Evolutionary conservation across 2,329 filamentous ascomycete genomes (phyloP), one percentile per base, ranked within the genome.

Genomic region (Aureobasidium sp.): DNA sequence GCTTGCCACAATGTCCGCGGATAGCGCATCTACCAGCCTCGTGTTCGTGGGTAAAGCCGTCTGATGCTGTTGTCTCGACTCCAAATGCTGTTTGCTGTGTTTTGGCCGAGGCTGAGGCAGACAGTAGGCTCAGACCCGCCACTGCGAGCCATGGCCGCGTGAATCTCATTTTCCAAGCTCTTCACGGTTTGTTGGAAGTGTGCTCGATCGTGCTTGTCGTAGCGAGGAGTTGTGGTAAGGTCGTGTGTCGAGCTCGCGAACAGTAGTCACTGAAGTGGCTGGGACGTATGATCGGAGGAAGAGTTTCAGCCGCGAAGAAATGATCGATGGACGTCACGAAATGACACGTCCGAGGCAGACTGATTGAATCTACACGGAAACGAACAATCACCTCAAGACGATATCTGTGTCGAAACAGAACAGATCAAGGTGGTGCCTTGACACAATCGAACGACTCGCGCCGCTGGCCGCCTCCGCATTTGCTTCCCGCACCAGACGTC

Each of bases 11-110:
- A 66, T 95, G 88, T 8, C 92, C 92, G 55, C 93, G 85, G 65
- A 97, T 90, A 0, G 93, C 91, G 75, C 93, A 97, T 66, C 93
- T 84, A 44, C 93, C 93, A 55, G 87, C 80, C 75, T 97, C 92
- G 69, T 97, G 93, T 66, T 86, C 89, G 46, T 59, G 26, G 7
- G 63, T 66, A 41, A 62, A 64, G 43, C 63, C 66, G 39, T 65
- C 56, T 5, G 46, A 20, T n/a, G 36, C 29, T 3, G 56, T 39
- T 36, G n/a, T 29, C 26, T 59, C 34, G 9, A 50, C 17, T 20
- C 15, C 56, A 24, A 59, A 50, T 6, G 43, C 20, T n/a, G 55
- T n/a, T 37, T 59, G 55, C 13, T 59, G 55, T 59, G 20, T 27
- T 27, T 59, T 20, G 20, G 55, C 55, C n/a, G 43, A 39, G 15